Evolutionary conservation across 768 basidiomycete species (phyloP).

Genomic region (Hericium alpestre): DNA sequence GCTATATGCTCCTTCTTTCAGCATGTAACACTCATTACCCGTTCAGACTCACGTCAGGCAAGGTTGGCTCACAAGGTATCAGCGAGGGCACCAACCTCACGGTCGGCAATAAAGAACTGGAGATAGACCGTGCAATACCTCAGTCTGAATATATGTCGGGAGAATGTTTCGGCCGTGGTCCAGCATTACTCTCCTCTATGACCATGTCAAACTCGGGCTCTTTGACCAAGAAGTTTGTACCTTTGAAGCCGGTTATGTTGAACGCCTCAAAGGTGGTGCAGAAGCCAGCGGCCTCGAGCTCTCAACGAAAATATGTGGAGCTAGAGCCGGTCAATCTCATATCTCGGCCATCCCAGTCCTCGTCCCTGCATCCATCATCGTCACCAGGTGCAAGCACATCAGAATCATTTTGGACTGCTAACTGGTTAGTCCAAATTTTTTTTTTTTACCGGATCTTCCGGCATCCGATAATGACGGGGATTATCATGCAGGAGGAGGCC

Average conservation of each 20-base stretch:
- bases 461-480: neutral
- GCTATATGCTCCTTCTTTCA: neutral
- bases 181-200: constrained; percentile 12
- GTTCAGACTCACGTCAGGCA: constrained; percentile 43
- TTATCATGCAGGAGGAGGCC: constrained; percentile 50
- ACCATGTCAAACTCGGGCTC: constrained; percentile 18
- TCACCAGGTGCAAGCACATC: constrained; percentile 2
- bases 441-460: neutral
- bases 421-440: constrained; percentile 37
- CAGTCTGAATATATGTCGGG: constrained; percentile 53
- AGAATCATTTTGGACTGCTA: constrained; percentile 53
- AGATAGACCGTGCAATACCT: constrained; percentile 50
- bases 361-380: constrained; percentile 2
- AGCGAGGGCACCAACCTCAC: constrained; percentile 27
- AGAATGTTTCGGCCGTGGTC: constrained; percentile 43
- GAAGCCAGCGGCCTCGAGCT: constrained; percentile 16
- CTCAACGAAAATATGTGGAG: constrained; percentile 22
- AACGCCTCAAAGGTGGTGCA: constrained; percentile 18
- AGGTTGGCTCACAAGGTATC: constrained; percentile 26
- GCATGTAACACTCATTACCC: neutral
- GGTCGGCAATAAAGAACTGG: constrained; percentile 49
- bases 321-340: constrained; percentile 28
- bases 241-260: constrained; percentile 19
- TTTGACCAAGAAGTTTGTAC: constrained; percentile 21
- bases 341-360: neutral